Conservation (phyloP, 108 stramenopile species). For the Conticribra guillardii region DNA sequence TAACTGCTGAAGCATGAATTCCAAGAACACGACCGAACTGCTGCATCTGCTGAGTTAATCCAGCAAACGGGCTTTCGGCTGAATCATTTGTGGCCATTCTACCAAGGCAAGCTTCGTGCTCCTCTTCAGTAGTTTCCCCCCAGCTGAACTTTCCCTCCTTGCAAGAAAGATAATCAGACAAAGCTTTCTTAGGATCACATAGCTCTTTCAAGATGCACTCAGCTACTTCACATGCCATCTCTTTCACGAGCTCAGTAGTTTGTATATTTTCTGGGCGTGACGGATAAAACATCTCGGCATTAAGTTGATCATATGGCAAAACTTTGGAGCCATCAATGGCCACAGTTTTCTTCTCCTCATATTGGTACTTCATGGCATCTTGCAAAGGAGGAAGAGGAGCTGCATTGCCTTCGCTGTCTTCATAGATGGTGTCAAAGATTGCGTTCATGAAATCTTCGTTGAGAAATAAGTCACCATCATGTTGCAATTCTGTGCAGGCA, state of each 20-base stretch:
- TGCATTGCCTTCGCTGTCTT: conserved; percentile 3
- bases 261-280: conserved; percentile 1
- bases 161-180: not conserved
- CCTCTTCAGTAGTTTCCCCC: not conserved
- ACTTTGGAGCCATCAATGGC: conserved; percentile 14
- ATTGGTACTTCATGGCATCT: conserved; percentile 12
- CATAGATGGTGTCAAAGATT: conserved; percentile 3
- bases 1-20: not conserved
- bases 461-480: conserved; percentile 2
- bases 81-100: conserved; percentile 4
- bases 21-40: not conserved
- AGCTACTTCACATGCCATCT: conserved; percentile 8
- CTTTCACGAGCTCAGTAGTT: not conserved
- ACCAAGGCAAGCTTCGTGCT: not conserved
- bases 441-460: conserved; percentile 13
- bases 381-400: conserved; percentile 6
- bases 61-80: conserved; percentile 11
- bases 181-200: not conserved
- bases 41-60: not conserved
- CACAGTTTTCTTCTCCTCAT: conserved; percentile 10
- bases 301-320: conserved; percentile 13
- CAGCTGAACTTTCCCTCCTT: conserved; percentile 1
- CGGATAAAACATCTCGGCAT: conserved; percentile 24
- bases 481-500: not conserved
- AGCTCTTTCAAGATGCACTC: not conserved